Base-by-base conservation (phyloP, 345 rosid genomes). In the Murraya koenigii region DNA sequence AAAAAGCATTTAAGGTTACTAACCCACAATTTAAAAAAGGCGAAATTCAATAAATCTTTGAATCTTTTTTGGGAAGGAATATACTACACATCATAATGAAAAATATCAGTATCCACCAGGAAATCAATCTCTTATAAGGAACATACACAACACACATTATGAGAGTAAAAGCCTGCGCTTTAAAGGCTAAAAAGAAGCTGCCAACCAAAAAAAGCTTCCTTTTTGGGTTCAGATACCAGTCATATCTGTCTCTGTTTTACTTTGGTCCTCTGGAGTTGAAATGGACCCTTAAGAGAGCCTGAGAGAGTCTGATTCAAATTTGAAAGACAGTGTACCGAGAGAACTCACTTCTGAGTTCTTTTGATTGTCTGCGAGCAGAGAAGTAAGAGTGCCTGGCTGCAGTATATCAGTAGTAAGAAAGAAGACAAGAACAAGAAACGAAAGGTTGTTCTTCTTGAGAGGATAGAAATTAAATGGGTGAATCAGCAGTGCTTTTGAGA, bases 401-500 rank as follows among this genome's bases (percentile, higher is more conserved):
- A 38, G 7, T 41, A 30, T 35, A 54, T 23, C 6, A 39, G 59
- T 23, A 23, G 19, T 13, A 19, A 36, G 25, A 6, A 56, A 60
- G 55, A 30, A 7, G 36, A 15, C 15, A 44, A 64, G 76, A 67
- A 13, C 58, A 17, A 63, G 70, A 67, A 20, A 54, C 20, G 55
- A 28, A 23, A 36, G 75, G 75, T 47, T 62, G 77, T 55, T 30
- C 41, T 32, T 66, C 55, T 41, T 2, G 32, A 33, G 32, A 20
- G 77, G 4, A 44, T 41, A 49, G 39, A 59, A 23, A 59, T 38
- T 68, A 60, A 81, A 92, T 92, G 94, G 92, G 82, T 8, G 94
- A 90, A 72, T 77, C 93, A 3, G 84, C 89, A 58, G 87, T 89
- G 82, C 91, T 94, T 35, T 61, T 75, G 83, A 90, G 97, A 88